Evolutionary conservation across 768 basidiomycete species (phyloP).

Genomic region (Infundibulicybe gibba): DNA sequence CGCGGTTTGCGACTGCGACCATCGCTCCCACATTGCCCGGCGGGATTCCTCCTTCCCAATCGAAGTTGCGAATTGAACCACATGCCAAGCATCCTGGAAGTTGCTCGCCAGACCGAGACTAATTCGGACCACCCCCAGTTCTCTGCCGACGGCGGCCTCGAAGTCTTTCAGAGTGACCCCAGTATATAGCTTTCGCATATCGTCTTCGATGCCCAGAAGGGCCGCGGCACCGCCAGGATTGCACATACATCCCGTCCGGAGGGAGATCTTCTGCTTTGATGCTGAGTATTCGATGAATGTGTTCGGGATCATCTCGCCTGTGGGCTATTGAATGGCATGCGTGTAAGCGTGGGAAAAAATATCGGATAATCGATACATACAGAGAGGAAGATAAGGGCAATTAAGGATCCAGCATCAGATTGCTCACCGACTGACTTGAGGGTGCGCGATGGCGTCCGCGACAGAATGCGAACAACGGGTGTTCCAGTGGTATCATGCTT

Average conservation of each 20-base stretch:
- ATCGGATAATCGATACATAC: constrained; percentile 33
- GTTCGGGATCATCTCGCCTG: constrained; percentile 64
- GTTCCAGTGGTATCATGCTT: constrained; percentile 57
- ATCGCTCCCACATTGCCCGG: constrained; percentile 35
- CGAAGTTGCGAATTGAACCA: constrained; percentile 44
- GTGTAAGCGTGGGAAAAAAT: not conserved
- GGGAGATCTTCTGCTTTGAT: constrained; percentile 58
- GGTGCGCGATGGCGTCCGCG: constrained; percentile 50
- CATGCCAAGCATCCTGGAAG: constrained; percentile 69
- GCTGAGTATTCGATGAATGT: constrained; percentile 74
- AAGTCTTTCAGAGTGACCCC: constrained; percentile 63
- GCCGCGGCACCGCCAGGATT: constrained; percentile 82
- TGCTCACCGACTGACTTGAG: constrained; percentile 60
- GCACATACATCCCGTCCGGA: constrained; percentile 86
- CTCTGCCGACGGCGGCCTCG: constrained; percentile 55
- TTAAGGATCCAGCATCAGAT: constrained; percentile 59
- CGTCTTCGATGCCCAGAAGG: constrained; percentile 59
- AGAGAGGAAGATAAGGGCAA: constrained; percentile 59
- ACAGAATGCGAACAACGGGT: constrained; percentile 69
- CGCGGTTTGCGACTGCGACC: constrained; percentile 18
- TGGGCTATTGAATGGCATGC: constrained; percentile 38
- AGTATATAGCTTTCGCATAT: constrained; percentile 58
- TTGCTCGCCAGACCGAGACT: constrained; percentile 79
- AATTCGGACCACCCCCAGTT: constrained; percentile 72
- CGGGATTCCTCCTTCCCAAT: constrained; percentile 38